phyloP scores from a whole-genome alignment of 225 moss, liverwort and hornwort species.

The Straminergon stramineum region DNA sequence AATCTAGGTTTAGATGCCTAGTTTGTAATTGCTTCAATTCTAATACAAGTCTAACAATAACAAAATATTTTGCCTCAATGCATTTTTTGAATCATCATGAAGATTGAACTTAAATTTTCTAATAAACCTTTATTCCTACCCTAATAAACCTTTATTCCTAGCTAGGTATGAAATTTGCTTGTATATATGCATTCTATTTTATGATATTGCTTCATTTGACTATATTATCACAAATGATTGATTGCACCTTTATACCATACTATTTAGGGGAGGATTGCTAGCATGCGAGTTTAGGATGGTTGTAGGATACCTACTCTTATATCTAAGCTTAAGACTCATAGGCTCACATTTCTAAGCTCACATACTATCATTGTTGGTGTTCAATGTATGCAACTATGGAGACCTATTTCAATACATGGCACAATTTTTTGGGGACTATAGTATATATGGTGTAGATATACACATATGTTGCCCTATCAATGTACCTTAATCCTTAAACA shows the following conservation, averaged over 20 bases:
- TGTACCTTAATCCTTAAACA: too few relatives aligned
- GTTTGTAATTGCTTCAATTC: neutral
- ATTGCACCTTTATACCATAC: neutral
- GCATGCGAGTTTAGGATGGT: neutral
- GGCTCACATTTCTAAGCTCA: neutral
- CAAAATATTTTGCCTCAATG: neutral
- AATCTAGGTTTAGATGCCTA: neutral
- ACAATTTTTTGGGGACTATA: neutral
- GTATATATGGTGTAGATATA: too few relatives aligned
- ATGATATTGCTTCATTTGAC: too few relatives aligned
- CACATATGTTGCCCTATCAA: neutral
- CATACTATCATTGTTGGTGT: rapidly evolving
- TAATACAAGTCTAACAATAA: too few relatives aligned
- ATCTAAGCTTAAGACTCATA: neutral
- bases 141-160: neutral
- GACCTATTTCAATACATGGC: neutral
- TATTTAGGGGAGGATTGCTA: neutral
- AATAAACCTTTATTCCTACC: neutral
- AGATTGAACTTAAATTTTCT: neutral
- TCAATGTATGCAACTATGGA: too few relatives aligned
- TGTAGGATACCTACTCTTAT: neutral
- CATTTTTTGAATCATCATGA: neutral
- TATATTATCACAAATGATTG: neutral
- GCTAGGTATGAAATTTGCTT: neutral
- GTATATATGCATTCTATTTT: neutral